Evolutionary conservation across 2,329 filamentous ascomycete species (phyloP).

Genomic region (Byssothecium circinans): DNA sequence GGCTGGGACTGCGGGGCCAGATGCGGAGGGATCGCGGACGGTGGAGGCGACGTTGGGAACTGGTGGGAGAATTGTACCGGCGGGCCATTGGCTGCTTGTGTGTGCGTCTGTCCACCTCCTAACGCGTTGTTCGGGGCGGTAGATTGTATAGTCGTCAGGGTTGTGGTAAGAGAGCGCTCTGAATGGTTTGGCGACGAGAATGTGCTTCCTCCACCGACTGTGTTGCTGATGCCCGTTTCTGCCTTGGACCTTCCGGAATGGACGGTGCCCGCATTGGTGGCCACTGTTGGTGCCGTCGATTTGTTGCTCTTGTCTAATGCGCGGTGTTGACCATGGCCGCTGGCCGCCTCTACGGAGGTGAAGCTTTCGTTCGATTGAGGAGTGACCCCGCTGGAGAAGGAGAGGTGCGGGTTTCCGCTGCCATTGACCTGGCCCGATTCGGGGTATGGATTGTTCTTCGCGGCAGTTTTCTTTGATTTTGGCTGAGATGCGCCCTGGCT

Average conservation of each 20-base stretch:
- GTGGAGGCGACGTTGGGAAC: slow-evolving; percentile 57
- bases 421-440: slow-evolving; percentile 68
- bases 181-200: slow-evolving; percentile 84
- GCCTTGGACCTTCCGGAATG: slow-evolving; percentile 79
- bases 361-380: slow-evolving; percentile 50
- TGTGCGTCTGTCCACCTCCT: slow-evolving; percentile 44
- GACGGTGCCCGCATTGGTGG: slow-evolving; percentile 78
- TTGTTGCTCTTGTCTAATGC: slow-evolving; percentile 65
- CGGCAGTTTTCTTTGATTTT: slow-evolving; percentile 62
- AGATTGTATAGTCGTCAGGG: slow-evolving; percentile 83
- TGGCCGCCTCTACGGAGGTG: slow-evolving; percentile 61
- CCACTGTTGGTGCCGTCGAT: slow-evolving; percentile 76
- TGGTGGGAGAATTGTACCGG: slow-evolving; percentile 60
- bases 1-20: slow-evolving; percentile 63
- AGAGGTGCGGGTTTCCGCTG: slow-evolving; percentile 17
- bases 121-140: slow-evolving; percentile 59
- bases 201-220: slow-evolving; percentile 68
- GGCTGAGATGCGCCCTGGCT: slow-evolving; percentile 28
- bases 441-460: slow-evolving; percentile 90
- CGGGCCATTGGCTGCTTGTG: slow-evolving; percentile 40
- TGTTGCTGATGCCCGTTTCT: slow-evolving; percentile 69
- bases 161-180: slow-evolving; percentile 78
- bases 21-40: slow-evolving; percentile 73
- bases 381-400: slow-evolving; percentile 52
- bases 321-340: slow-evolving; percentile 48